Conservation (phyloP, 306 rosid genomes). For the Purshia tridentata region DNA sequence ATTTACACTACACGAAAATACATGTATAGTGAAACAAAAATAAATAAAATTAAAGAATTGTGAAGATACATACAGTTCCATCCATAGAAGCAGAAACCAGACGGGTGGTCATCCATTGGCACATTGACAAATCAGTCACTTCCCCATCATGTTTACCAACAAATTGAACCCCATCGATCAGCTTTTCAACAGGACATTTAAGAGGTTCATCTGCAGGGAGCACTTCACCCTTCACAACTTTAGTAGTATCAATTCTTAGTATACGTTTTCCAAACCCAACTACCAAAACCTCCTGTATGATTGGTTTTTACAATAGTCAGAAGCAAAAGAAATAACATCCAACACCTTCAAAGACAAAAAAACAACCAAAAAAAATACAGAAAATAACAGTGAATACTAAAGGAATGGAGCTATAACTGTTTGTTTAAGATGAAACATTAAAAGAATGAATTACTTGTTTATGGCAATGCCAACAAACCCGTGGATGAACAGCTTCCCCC, state of each 20-base stretch:
- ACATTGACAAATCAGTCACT: conserved; percentile 96
- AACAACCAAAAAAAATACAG: not conserved
- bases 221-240: conserved; percentile 72
- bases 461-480: conserved; percentile 98
- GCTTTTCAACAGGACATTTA: conserved; percentile 76
- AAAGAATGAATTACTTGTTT: conserved; percentile 62
- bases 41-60: not conserved
- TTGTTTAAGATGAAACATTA: not conserved
- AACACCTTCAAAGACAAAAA: conserved; percentile 16
- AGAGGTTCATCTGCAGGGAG: conserved; percentile 75
- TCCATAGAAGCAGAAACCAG: conserved; percentile 93
- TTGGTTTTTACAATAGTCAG: conserved; percentile 24
- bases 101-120: conserved; percentile 99
- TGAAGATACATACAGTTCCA: conserved; percentile 72
- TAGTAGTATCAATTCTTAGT: conserved; percentile 86
- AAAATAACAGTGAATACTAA: not conserved
- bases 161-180: conserved; percentile 88
- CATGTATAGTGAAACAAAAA: not conserved
- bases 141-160: conserved; percentile 93
- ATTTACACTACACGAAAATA: not conserved
- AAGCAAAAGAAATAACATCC: not conserved
- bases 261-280: conserved; percentile 86
- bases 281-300: conserved; percentile 80
- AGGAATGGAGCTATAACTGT: not conserved
- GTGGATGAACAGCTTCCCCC: conserved; percentile 80